Percentiles rank a stretch among this genome's conserved stretches.
phyloP scores from a whole-genome alignment of 495 filamentous ascomycete genomes.

The Glarea lozoyensis region DNA sequence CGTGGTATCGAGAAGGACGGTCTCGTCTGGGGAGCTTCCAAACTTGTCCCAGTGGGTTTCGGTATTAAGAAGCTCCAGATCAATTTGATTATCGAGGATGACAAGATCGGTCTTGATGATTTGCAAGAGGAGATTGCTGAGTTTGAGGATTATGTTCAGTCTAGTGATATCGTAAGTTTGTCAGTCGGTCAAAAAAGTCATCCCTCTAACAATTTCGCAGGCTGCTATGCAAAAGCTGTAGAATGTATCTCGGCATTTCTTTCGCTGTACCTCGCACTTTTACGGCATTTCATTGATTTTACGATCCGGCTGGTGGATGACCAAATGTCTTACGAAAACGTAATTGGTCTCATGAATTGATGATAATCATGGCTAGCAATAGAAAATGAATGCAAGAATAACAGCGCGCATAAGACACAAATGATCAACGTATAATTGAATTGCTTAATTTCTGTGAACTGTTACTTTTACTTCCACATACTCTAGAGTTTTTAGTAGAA shows the following conservation, averaged over 20 bases:
- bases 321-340: too few relatives aligned
- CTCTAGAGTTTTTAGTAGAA: too few relatives aligned
- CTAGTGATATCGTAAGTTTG: constrained; percentile 70
- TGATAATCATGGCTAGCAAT: constrained; percentile 18
- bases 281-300: too few relatives aligned
- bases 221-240: constrained; percentile 91
- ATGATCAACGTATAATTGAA: background rate
- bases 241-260: constrained; percentile 19
- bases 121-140: constrained; percentile 72
- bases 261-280: background rate
- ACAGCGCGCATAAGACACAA: too few relatives aligned
- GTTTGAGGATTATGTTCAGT: constrained; percentile 96
- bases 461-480: too few relatives aligned
- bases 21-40: constrained; percentile 90
- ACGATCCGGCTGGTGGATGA: too few relatives aligned
- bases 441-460: background rate
- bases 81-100: constrained; percentile 94
- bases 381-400: constrained; percentile 17
- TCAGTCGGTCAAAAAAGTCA: too few relatives aligned
- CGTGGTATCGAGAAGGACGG: constrained; percentile 86
- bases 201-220: constrained; percentile 24
- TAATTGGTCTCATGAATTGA: constrained; percentile 16
- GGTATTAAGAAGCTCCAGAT: constrained; percentile 99
- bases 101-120: constrained; percentile 84
- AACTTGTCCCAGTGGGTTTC: constrained; percentile 83